A percentile compares a stretch with the other conserved stretches of the same genome.
phyloP scores from a whole-genome alignment of 163 green algal genomes.

The Prototheca cutis region DNA sequence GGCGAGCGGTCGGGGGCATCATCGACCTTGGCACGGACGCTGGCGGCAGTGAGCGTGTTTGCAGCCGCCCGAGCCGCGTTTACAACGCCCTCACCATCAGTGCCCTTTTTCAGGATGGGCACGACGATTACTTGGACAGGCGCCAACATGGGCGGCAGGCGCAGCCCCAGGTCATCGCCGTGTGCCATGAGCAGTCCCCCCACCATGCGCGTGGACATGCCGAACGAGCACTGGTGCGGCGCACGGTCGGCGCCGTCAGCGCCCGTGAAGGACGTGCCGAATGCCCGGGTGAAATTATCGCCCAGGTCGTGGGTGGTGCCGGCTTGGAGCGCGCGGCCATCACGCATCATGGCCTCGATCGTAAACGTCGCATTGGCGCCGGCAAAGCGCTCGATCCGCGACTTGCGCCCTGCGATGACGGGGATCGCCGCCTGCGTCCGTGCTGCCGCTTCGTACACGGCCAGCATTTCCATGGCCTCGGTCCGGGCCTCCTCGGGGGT shows the following conservation, averaged over 20 bases:
- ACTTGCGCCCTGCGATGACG: constrained; percentile 88
- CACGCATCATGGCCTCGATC: constrained; percentile 99
- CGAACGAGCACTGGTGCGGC: constrained; percentile 91
- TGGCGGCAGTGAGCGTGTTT: constrained; percentile 31
- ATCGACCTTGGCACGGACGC: constrained; percentile 81
- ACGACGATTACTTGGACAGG: constrained; percentile 93
- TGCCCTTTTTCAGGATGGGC: constrained; percentile 85
- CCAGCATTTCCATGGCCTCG: constrained; percentile 69
- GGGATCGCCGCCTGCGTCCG: constrained; percentile 71
- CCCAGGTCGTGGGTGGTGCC: constrained; percentile 96
- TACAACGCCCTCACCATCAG: constrained; percentile 55
- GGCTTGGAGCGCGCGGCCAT: constrained; percentile 85
- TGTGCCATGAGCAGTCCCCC: constrained; percentile 95
- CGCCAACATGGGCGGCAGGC: constrained; percentile 79
- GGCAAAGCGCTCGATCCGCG: constrained; percentile 84
- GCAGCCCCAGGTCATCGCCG: constrained; percentile 87
- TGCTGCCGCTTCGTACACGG: constrained; percentile 63
- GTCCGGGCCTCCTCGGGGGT: constrained; percentile 83
- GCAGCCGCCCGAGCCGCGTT: constrained; percentile 5
- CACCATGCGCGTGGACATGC: constrained; percentile 87
- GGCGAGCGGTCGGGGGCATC: constrained; percentile 57
- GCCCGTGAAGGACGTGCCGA: constrained; percentile 67
- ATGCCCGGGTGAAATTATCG: constrained; percentile 87
- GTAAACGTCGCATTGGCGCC: constrained; percentile 89
- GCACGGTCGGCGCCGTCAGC: constrained; percentile 49